phyloP scores from a whole-genome alignment of 345 rosid species.

The Stellera chamaejasme region DNA sequence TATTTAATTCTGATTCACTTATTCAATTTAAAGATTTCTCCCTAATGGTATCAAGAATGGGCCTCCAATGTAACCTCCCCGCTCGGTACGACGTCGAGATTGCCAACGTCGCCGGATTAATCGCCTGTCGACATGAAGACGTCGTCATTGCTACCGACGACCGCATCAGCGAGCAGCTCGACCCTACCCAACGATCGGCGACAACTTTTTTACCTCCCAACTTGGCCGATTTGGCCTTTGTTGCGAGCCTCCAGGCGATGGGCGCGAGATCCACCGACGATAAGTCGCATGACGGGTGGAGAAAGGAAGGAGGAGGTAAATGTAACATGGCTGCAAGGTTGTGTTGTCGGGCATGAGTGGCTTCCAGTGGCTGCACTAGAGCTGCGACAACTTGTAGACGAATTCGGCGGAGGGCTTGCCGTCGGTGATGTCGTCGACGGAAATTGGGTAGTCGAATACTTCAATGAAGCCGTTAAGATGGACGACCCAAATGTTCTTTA shows the following conservation, averaged over 20 bases:
- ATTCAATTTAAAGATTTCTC: slow-evolving; percentile 36
- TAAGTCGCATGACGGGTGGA: slow-evolving; percentile 23
- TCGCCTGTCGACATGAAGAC: neutral
- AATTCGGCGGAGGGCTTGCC: slow-evolving; percentile 18
- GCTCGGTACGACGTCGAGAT: neutral
- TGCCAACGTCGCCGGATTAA: neutral
- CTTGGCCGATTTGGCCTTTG: slow-evolving; percentile 22
- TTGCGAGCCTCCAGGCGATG: slow-evolving; percentile 26
- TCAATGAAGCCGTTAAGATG: slow-evolving; percentile 35
- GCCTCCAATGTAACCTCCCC: slow-evolving; percentile 27
- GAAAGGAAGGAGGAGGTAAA: slow-evolving; percentile 38
- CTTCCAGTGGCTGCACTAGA: slow-evolving; percentile 18
- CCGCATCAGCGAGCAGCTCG: too few relatives aligned
- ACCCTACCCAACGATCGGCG: slow-evolving; percentile 2
- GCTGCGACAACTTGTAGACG: slow-evolving; percentile 34
- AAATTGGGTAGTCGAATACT: slow-evolving; percentile 27
- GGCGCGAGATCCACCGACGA: slow-evolving; percentile 33
- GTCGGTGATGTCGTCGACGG: slow-evolving; percentile 23
- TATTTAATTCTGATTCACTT: slow-evolving; percentile 37
- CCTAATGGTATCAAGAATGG: slow-evolving; percentile 34
- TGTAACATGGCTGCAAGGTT: slow-evolving; percentile 25
- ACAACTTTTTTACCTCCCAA: neutral
- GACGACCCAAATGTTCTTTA: slow-evolving; percentile 27
- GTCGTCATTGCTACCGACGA: too few relatives aligned
- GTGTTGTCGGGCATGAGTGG: slow-evolving; percentile 22